A percentile compares a stretch with the other conserved stretches of the same genome.
phyloP scores from a whole-genome alignment of 2,329 filamentous ascomycete genomes.

The Exophiala sideris region DNA sequence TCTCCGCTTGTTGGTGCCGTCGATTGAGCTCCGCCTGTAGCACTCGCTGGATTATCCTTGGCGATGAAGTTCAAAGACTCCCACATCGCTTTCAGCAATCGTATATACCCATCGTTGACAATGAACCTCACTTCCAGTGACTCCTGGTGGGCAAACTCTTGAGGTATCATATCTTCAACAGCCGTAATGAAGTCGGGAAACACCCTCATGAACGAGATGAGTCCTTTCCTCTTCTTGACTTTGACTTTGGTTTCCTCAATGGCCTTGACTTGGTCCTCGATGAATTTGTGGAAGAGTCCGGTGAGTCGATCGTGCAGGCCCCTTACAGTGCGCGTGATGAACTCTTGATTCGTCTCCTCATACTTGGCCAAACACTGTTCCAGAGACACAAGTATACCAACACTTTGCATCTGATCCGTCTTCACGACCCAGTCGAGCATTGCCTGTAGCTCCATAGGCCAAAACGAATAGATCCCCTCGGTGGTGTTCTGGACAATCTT shows the following conservation, averaged over 20 bases:
- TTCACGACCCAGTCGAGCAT: constrained; percentile 80
- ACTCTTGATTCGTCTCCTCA: constrained; percentile 90
- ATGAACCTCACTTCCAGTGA: constrained; percentile 68
- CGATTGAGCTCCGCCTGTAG: constrained; percentile 35
- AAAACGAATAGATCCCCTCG: constrained; percentile 82
- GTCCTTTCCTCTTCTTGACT: constrained; percentile 95
- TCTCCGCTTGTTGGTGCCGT: constrained; percentile 45
- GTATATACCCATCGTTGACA: constrained; percentile 82
- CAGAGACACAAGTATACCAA: constrained; percentile 77
- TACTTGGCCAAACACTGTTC: constrained; percentile 76
- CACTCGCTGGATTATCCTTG: constrained; percentile 59
- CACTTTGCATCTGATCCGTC: constrained; percentile 83
- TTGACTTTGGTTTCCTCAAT: constrained; percentile 99
- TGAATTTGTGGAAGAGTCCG: constrained; percentile 77
- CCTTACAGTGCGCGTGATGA: constrained; percentile 73
- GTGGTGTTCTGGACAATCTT: constrained; percentile 79
- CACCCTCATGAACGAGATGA: constrained; percentile 90
- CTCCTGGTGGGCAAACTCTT: constrained; percentile 52
- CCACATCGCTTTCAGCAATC: constrained; percentile 93
- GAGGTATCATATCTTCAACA: constrained; percentile 76
- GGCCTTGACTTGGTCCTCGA: constrained; percentile 90
- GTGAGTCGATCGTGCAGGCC: constrained; percentile 73
- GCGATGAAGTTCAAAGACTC: constrained; percentile 95
- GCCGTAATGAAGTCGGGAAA: constrained; percentile 83
- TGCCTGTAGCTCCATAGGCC: constrained; percentile 72